Evolutionary conservation across 169 alveolate genomes (phyloP).

Genomic region (Plasmodium sp.): DNA sequence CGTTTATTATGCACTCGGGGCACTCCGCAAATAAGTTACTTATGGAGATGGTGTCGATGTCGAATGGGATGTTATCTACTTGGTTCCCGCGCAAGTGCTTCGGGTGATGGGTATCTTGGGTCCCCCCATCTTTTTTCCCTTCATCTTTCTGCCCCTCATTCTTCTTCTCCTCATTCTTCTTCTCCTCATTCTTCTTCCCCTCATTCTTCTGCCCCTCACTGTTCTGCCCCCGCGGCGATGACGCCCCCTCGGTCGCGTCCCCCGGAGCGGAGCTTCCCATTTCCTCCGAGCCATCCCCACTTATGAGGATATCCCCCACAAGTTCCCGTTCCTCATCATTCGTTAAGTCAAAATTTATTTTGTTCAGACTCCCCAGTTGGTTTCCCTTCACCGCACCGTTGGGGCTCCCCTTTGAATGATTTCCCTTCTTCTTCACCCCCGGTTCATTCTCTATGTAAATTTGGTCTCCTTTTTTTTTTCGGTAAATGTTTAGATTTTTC

Average conservation of each 20-base stretch:
- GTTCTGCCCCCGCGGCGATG: background rate
- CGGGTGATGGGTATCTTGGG: background rate
- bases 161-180: background rate
- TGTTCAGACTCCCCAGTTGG: background rate
- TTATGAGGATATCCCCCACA: background rate
- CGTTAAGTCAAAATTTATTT: slow-evolving; percentile 10
- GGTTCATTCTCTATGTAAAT: background rate
- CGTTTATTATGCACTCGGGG: slow-evolving; percentile 59
- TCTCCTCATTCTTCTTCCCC: background rate
- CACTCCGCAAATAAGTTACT: slow-evolving; percentile 34
- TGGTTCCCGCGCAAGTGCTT: background rate
- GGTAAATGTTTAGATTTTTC: slow-evolving; percentile 37
- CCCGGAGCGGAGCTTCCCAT: background rate
- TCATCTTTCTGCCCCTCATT: background rate
- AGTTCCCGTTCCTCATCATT: background rate
- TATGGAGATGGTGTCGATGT: slow-evolving; percentile 50
- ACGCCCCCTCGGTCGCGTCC: background rate
- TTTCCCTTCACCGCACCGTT: background rate
- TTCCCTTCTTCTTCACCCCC: background rate
- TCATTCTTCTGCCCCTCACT: background rate
- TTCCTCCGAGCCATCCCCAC: background rate
- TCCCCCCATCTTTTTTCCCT: no score
- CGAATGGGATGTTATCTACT: slow-evolving; percentile 51
- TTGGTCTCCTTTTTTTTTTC: slow-evolving; percentile 52
- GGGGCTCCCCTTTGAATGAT: background rate